Base-by-base conservation (phyloP, 2,329 filamentous ascomycete species). In the Ophiostoma himal-ulmi region DNA sequence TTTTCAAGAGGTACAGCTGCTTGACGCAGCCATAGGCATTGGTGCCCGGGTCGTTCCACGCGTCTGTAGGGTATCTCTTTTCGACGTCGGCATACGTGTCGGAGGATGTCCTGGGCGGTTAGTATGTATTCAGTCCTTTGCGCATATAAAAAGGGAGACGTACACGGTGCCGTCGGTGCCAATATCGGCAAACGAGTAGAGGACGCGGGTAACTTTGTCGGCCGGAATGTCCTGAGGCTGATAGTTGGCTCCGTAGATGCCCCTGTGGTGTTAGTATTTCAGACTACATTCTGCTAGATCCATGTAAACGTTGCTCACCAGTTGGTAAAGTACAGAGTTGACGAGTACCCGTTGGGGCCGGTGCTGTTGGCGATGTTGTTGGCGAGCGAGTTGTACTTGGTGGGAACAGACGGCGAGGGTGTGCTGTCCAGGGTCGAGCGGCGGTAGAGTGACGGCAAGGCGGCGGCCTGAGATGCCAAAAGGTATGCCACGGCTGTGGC, bases 11-110 rank as follows among this genome's bases (percentile, higher is more conserved):
- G 77, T 86, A 92, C 0, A 96, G 82, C 76, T 96, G 91, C 80
- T 95, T 95, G 69, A 92, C 79, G 77, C 89, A 91, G 54, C 93
- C 93, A 74, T 94, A 95, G 67, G 90, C 86, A 77, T 96, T 95
- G 72, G 83, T 89, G 6, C 90, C 84, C 0, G 78, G 75, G 68
- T 90, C 88, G 71, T 88, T 87, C 86, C 86, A 90, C 4, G 79
- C 90, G 78, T 96, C 92, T 36, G 79, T 82, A 0, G 86, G 81
- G 76, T 90, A 93, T 78, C 91, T 91, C 76, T 91, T 93, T 74
- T 94, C 85, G 2, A 83, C 74, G 75, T 95, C 92, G 34, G 91
- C 85, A 78, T 86, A 93, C 1, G 82, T 79, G 75, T 95, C 91
- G 1, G 86, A 89, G 10, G 92, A 82, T 57, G 30, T 26, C 3